Percentiles rank a stretch among this genome's conserved stretches.
Evolutionary conservation across 2,329 filamentous ascomycete genomes (phyloP).

Genomic region (Fusarium dlaminii): DNA sequence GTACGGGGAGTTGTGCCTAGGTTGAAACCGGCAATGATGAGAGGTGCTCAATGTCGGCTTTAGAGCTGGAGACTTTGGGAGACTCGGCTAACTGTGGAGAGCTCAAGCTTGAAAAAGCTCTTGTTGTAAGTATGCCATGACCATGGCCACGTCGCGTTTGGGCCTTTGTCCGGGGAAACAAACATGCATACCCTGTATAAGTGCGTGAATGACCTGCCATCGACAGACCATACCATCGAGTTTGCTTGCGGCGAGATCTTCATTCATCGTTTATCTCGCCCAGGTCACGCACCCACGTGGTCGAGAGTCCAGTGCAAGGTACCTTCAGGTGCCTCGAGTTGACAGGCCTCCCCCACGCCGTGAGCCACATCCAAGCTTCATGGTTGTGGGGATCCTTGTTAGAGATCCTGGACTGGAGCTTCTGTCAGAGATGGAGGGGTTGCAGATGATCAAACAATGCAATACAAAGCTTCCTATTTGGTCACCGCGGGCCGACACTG

Average conservation of each 20-base stretch:
- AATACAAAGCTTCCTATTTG: constrained; percentile 25
- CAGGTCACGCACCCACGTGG: constrained; percentile 24
- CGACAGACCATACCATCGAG: background rate
- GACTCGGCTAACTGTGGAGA: constrained; percentile 35
- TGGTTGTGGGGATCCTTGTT: constrained; percentile 16
- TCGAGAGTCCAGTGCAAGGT: constrained; percentile 21
- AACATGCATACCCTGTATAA: background rate
- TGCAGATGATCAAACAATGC: constrained; percentile 7
- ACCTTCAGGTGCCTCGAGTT: background rate
- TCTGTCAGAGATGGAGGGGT: constrained; percentile 12
- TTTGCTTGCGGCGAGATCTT: background rate
- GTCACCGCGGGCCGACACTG: constrained; percentile 8
- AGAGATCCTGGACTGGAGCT: constrained; percentile 13
- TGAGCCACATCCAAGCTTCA: constrained; percentile 14
- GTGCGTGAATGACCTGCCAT: background rate
- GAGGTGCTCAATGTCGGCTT: constrained; percentile 8
- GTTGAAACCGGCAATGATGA: constrained; percentile 4
- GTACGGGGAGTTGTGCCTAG: background rate
- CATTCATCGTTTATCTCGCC: background rate
- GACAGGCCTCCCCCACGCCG: constrained; percentile 30
- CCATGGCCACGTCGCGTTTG: background rate
- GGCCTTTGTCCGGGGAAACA: background rate
- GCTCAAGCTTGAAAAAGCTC: constrained; percentile 19
- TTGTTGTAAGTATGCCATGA: background rate
- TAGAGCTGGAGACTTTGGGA: background rate